Evolutionary conservation across 148 eudicot genomes (phyloP).

Genomic region (Camellia sinensis): DNA sequence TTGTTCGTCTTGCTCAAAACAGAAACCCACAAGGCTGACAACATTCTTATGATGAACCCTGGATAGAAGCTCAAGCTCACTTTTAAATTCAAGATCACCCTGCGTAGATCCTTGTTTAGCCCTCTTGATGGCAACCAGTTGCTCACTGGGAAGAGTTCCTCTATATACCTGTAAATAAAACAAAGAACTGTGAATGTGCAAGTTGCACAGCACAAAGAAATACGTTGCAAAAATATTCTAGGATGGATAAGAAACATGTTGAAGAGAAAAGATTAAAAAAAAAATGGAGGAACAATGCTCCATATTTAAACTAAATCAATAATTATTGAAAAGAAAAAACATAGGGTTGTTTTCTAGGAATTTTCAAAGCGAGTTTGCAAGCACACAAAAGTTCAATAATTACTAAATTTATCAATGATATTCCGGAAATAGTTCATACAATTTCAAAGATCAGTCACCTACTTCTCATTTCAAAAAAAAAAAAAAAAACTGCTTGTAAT

Average conservation of each 20-base stretch:
- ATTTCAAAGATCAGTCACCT: neutral
- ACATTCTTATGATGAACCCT: constrained; percentile 94
- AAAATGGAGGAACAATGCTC: neutral
- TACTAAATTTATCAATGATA: neutral
- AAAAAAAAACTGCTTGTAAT: neutral
- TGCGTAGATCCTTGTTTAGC: constrained; percentile 75
- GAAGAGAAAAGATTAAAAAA: neutral
- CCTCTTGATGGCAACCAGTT: constrained; percentile 75
- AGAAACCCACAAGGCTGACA: constrained; percentile 78
- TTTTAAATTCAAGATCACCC: constrained; percentile 77
- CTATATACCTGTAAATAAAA: constrained; percentile 55
- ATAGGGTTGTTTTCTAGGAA: neutral
- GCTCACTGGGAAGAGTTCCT: constrained; percentile 59
- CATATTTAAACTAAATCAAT: neutral
- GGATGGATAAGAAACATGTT: neutral
- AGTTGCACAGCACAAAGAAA: neutral
- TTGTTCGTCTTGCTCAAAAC: constrained; percentile 75
- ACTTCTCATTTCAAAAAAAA: neutral
- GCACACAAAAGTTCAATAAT: neutral
- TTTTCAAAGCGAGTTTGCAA: neutral
- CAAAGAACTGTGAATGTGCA: neutral
- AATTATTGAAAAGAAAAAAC: neutral
- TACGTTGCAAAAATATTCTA: neutral
- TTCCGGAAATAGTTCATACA: neutral
- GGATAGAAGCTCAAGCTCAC: constrained; percentile 86